phyloP scores from a whole-genome alignment of 345 rosid species.

The Sonneratia caseolaris region DNA sequence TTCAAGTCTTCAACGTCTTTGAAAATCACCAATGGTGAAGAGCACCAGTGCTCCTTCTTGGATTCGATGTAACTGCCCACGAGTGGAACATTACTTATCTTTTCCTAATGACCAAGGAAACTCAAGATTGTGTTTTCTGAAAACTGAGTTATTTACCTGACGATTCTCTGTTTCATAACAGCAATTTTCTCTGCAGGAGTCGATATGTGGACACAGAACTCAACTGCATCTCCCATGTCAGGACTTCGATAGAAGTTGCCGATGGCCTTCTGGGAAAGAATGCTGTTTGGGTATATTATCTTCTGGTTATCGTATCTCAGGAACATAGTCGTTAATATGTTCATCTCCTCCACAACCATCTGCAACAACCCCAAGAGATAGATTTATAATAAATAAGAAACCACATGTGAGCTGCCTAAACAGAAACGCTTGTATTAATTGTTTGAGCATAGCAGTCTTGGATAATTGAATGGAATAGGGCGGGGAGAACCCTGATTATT shows the following conservation, averaged over 20 bases:
- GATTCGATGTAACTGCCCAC: slow-evolving; percentile 44
- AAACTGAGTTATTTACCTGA: slow-evolving; percentile 24
- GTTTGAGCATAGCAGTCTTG: no score
- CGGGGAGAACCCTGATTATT: no score
- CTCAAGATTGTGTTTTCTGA: neutral
- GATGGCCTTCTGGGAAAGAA: slow-evolving; percentile 56
- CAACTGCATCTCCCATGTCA: slow-evolving; percentile 72
- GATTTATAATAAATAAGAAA: neutral
- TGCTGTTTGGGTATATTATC: slow-evolving; percentile 52
- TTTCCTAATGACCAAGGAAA: neutral
- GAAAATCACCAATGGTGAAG: slow-evolving; percentile 37
- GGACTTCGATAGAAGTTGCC: slow-evolving; percentile 81
- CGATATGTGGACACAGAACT: slow-evolving; percentile 60
- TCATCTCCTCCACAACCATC: slow-evolving; percentile 92
- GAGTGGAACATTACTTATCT: neutral
- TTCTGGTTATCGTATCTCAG: slow-evolving; percentile 70
- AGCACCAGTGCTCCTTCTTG: slow-evolving; percentile 72
- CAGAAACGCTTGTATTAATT: neutral
- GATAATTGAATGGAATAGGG: no score
- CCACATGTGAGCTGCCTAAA: neutral
- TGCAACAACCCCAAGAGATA: slow-evolving; percentile 2
- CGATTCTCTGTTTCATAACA: slow-evolving; percentile 47
- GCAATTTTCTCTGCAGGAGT: slow-evolving; percentile 61
- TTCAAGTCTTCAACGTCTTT: slow-evolving; percentile 47
- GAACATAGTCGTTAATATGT: slow-evolving; percentile 74